These are phyloP conservation scores for Durusdinium trenchii DNA, from an alignment of 73 alveolate species.

Conservation along the genomic window DNA sequence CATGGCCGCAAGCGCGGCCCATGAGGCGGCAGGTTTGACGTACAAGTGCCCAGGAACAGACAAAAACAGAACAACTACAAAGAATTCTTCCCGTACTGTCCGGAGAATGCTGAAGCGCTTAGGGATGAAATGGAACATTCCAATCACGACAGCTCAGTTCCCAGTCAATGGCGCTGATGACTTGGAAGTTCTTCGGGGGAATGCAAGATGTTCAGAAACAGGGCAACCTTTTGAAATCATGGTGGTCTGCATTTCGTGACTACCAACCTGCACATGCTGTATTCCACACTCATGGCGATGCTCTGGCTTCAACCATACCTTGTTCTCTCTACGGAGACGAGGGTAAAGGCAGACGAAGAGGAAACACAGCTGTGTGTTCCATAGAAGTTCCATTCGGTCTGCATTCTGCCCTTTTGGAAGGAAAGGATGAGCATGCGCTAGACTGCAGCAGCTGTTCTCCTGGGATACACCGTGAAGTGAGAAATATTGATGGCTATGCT, in stretches of 20 bases:
- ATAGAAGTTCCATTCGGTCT: not conserved
- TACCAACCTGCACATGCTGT: not conserved
- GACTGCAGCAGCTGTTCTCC: no score
- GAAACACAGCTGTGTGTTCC: not conserved
- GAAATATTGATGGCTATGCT: not conserved
- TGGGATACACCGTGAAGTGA: no score
- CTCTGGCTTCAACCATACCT: not conserved
- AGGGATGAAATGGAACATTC: not conserved
- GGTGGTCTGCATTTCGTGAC: not conserved
- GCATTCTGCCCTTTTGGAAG: not conserved
- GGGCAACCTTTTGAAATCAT: not conserved
- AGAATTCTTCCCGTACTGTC: not conserved
- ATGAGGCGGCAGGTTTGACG: no score
- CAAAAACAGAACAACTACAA: no score
- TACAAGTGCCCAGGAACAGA: no score
- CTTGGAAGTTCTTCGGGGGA: not conserved
- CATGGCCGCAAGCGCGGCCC: no score
- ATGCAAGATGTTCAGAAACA: not conserved
- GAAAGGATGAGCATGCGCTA: no score
- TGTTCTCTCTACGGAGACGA: not conserved
- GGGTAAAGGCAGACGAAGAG: not conserved
- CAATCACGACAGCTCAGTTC: not conserved
- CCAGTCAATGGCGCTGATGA: not conserved
- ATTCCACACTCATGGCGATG: not conserved
- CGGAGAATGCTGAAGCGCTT: not conserved